Conservation (phyloP, 768 basidiomycete genomes). For the Kwoniella pini region DNA sequence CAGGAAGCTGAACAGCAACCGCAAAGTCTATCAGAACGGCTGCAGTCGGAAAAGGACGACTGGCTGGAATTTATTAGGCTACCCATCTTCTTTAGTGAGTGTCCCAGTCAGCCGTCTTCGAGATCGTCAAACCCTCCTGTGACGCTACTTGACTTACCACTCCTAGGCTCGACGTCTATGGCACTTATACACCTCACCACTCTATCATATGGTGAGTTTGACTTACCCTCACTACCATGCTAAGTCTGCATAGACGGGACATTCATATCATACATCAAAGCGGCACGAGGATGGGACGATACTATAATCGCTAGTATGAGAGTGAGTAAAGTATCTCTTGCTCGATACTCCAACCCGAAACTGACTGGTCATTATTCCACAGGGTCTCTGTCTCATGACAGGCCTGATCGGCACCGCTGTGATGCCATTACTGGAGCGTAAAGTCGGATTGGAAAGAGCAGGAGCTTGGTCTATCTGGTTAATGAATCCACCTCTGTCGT, state of each 20-base stretch:
- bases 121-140: no score
- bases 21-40: background rate
- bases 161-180: slow-evolving; percentile 46
- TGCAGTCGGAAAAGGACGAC: slow-evolving; percentile 25
- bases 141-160: no score
- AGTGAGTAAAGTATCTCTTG: slow-evolving; percentile 7
- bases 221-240: background rate
- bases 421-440: slow-evolving; percentile 49
- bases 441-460: slow-evolving; percentile 47
- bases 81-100: slow-evolving; percentile 51
- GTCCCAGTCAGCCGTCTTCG: no score
- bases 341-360: background rate
- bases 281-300: slow-evolving; percentile 45
- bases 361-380: slow-evolving; percentile 6
- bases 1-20: background rate
- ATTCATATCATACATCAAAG: slow-evolving; percentile 53
- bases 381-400: slow-evolving; percentile 47
- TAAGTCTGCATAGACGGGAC: slow-evolving; percentile 37
- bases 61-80: slow-evolving; percentile 47
- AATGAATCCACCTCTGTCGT: background rate
- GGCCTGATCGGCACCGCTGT: slow-evolving; percentile 48
- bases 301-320: slow-evolving; percentile 49
- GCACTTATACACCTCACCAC: slow-evolving; percentile 49
- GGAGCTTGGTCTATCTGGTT: slow-evolving; percentile 54
- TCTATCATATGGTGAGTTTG: slow-evolving; percentile 42